Base-by-base conservation (phyloP, 2,329 filamentous ascomycete genomes). In the Aureobasidium sp. region DNA sequence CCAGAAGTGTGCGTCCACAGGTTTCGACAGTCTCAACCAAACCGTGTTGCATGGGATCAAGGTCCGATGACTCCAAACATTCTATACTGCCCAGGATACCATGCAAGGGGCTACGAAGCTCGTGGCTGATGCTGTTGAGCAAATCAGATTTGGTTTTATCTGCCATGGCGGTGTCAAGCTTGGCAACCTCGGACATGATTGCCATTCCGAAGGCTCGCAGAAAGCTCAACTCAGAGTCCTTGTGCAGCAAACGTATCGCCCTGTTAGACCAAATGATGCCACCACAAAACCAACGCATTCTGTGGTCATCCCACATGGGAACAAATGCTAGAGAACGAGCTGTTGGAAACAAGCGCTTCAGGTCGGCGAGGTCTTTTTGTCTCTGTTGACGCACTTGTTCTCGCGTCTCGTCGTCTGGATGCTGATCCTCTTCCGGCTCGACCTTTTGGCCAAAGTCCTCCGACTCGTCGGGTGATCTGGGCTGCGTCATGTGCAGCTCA, bases 71-170 rank as follows among this genome's bases (percentile, higher is more conserved):
- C 9, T 76, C 73, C 2, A 83, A 67, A 16, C 81, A 75, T 64
- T 83, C 80, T 1, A 78, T 73, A 32, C 76, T 79, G 1, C 78
- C 79, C 10, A 79, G 69, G 37, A 78, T 77, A 36, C 76, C 79
- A 61, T 78, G 81, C 44, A 77, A 69, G 29, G 75, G 81, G 41
- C 69, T 76, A 4, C 79, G 71, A 10, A 83, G 71, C 63, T 83
- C 81, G 65, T 83, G 81, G 30, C 75, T 78, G 29, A 83, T 78
- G 0, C 76, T 79, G 0, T 77, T 76, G 11, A 83, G 76, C 39
- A 83, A 79, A 13, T 81, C 79, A 0, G 76, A 76, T 63, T 83
- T 83, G 10, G 78, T 75, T 54, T 74, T 75, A 39, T 81, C 78
- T 5, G 74, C 71, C 10, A 69, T 71, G 14, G 74, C 68, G 0